Base-by-base conservation (phyloP, 129 eudicot species). In the Lactuca saligna region DNA sequence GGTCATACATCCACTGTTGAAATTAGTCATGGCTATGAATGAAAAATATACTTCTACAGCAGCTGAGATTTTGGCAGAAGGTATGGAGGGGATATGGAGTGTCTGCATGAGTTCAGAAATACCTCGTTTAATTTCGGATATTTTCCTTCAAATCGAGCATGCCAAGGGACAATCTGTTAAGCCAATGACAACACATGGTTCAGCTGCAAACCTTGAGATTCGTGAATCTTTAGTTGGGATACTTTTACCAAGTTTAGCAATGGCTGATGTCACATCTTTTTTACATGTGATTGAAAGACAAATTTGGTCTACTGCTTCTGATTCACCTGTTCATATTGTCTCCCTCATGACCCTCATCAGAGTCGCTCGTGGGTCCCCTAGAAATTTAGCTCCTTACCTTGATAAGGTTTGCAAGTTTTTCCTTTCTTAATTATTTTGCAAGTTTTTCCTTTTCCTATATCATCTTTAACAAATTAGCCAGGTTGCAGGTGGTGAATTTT, bases 261-360 rank as follows among this genome's bases (percentile, higher is more conserved):
- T 94, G 99, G 96, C 94, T 8, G 99, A 94, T 61, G 82, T 87
- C 61, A 83, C 65, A 41, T 84, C 91, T 12, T 89, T 87, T 83
- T 82, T 94, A 53, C 82, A 85, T 74, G 97, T 89, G 39, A 82
- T 94, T 51, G 96, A 89, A 81, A 79, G 97, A 67, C 97, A 90
- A 58, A 90, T 94, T 56, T 94, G 97, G 97, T 89, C 97, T 20
- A 94, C 97, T 38, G 97, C 99, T 17, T 94, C 99, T 76, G 99
- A 94, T 82, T 94, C 97, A 73, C 99, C 99, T 48, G 97, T 94
- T 82, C 99, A 94, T 73, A 78, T 80, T 33, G 93, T 85, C 20
- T 75, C 97, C 8, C 95, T 94, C 55, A 82, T 78, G 88, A 85
- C 92, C 57, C 86, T 94, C 68, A 78, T 85, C 56, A 85, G 97